Percentiles rank a stretch among this genome's conserved stretches.
Evolutionary conservation across 1,284 basidiomycete species (phyloP).

Genomic region (Cystobasidium sp.): DNA sequence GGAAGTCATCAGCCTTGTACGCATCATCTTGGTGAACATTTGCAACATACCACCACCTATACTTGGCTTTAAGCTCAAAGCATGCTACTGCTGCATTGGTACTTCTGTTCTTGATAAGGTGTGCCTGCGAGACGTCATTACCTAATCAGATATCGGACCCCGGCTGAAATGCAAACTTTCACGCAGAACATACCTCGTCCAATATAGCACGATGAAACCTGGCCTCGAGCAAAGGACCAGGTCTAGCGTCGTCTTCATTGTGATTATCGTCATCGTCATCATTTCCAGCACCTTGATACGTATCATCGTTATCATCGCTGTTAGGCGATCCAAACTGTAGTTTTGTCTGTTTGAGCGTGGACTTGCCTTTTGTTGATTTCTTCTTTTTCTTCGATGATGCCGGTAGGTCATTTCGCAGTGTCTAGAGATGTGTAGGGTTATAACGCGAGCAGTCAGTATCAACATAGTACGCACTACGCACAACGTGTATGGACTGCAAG

Average conservation of each 20-base stretch:
- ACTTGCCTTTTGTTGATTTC: constrained; percentile 36
- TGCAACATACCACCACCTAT: constrained; percentile 70
- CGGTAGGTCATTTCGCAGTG: constrained; percentile 61
- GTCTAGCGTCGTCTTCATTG: constrained; percentile 60
- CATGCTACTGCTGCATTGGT: constrained; percentile 83
- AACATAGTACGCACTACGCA: constrained; percentile 53
- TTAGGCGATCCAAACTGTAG: constrained; percentile 44
- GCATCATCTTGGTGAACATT: constrained; percentile 54
- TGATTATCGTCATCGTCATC: constrained; percentile 8
- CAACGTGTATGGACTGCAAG: constrained; percentile 57
- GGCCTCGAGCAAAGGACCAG: constrained; percentile 74
- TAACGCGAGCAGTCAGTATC: too few species aligned
- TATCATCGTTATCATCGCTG: constrained; percentile 6
- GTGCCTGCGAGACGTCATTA: constrained; percentile 78
- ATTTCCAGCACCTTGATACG: constrained; percentile 36
- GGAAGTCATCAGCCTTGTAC: background rate
- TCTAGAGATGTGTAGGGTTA: constrained; percentile 60
- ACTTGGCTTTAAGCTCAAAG: constrained; percentile 75
- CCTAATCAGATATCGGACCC: constrained; percentile 25
- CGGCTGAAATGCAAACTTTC: constrained; percentile 43
- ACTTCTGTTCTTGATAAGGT: constrained; percentile 92
- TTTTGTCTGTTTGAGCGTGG: constrained; percentile 11
- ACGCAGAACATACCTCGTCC: constrained; percentile 14
- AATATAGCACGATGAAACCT: constrained; percentile 60
- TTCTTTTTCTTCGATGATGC: constrained; percentile 45